Base-by-base conservation (phyloP, 2,329 filamentous ascomycete species). In the Lecanicillium sp. region DNA sequence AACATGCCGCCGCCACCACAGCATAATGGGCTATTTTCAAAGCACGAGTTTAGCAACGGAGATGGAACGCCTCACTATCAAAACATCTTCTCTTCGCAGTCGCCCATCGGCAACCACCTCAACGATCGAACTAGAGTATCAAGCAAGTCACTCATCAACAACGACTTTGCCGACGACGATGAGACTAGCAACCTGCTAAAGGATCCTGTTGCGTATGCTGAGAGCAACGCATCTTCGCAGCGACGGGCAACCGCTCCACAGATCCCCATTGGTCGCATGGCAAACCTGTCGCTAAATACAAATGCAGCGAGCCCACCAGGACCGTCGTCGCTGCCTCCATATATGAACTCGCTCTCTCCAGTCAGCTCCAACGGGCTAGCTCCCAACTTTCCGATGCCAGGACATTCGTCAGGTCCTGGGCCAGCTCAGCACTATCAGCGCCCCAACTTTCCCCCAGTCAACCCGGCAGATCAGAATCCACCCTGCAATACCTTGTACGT, bases 401-500 rank as follows among this genome's bases (percentile, higher is more conserved):
- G 43, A 67, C 67, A 67, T 41, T 82, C 73, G 22, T 11, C 22
- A n/a, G 22, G 22, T 11, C 51, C 72, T 73, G 34, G 41, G 28
- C 35, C 48, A 34, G 28, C 43, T 39, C 65, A 71, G 47, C 70
- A 76, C 43, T 83, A 74, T 48, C 70, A 65, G 46, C 73, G 69
- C 52, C 77, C 78, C 45, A 82, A 77, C 47, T 85, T 87, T 45
- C 90, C 90, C 12, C 83, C 89, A 0, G 85, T 86, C 44, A 96
- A 96, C 49, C 90, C 89, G 1, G 89, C 90, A 11, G 90, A 98
- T 54, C 85, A 95, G 60, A 95, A 96, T 51, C 90, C 90, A 1
- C 92, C 92, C 1, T 96, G 92, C 72, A 96, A 98, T 56, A 98
- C 92, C 1, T 71, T 98, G 6, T 96, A 98, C 54, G 90, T 98